These are phyloP conservation scores for Liriodendron chinense DNA, from an alignment of 164 flowering plant genomes.

Conservation along the genomic window DNA sequence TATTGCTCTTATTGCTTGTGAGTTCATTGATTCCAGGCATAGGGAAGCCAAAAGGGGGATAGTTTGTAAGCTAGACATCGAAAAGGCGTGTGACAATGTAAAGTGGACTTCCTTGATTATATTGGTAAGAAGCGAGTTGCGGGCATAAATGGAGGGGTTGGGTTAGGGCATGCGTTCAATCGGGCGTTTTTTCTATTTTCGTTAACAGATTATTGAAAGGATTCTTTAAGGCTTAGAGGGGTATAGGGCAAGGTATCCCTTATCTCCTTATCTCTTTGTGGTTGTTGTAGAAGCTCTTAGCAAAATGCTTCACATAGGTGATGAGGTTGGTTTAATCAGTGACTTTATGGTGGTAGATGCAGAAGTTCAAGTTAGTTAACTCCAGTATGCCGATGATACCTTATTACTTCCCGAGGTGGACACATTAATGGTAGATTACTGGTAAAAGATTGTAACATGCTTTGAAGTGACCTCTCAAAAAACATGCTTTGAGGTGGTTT, in stretches of 20 bases:
- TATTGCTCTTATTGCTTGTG: too few relatives aligned
- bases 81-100: neutral
- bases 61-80: neutral
- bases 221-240: neutral
- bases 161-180: neutral
- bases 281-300: neutral
- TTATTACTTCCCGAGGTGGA: neutral
- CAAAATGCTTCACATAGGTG: neutral
- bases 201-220: neutral
- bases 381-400: neutral
- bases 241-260: neutral
- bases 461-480: too few relatives aligned
- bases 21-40: neutral
- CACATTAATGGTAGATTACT: neutral
- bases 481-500: neutral
- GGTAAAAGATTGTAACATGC: neutral
- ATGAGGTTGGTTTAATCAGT: neutral
- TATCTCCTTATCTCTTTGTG: neutral
- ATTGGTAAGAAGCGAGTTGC: neutral
- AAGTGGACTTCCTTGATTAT: neutral
- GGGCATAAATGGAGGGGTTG: neutral
- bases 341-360: neutral
- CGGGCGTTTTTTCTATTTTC: neutral
- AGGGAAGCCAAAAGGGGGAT: neutral
- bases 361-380: neutral